These are phyloP conservation scores for Chiua virens DNA, from an alignment of 768 basidiomycete species.

Conservation along the genomic window DNA sequence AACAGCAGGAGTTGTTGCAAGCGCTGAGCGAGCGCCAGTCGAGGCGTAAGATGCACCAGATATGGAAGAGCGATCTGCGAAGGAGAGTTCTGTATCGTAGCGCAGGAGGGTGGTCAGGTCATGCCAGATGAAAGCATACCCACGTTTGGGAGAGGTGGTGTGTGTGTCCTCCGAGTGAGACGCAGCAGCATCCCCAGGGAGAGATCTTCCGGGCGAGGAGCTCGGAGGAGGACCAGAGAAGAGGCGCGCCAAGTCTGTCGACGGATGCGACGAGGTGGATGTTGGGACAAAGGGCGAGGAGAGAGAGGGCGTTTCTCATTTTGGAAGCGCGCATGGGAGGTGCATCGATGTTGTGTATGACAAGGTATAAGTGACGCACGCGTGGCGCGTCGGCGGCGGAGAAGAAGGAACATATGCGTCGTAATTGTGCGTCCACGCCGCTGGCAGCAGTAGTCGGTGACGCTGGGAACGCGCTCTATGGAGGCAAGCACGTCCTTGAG, in stretches of 20 bases:
- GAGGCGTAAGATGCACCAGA: constrained; percentile 45
- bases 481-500: constrained; percentile 68
- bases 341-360: constrained; percentile 90
- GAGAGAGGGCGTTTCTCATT: constrained; percentile 63
- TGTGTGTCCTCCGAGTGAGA: not conserved
- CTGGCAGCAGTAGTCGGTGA: constrained; percentile 9
- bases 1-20: constrained; percentile 29
- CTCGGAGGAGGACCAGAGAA: constrained; percentile 81
- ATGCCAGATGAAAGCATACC: constrained; percentile 84
- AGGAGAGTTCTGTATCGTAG: constrained; percentile 77
- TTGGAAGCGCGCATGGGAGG: constrained; percentile 63
- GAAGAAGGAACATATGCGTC: constrained; percentile 67
- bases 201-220: constrained; percentile 49
- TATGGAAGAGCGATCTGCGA: constrained; percentile 63
- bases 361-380: constrained; percentile 60
- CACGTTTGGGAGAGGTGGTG: constrained; percentile 34
- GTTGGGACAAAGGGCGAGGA: constrained; percentile 69
- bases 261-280: constrained; percentile 85
- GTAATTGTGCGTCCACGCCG: constrained; percentile 59
- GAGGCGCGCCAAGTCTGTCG: constrained; percentile 82
- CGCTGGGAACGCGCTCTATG: constrained; percentile 44
- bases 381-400: constrained; percentile 34
- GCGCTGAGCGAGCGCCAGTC: constrained; percentile 26
- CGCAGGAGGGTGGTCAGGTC: constrained; percentile 83
- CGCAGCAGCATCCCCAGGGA: not conserved